Evolutionary conservation across 371 early-diverging fungal species (phyloP).

Genomic region (Mortierella sp.): DNA sequence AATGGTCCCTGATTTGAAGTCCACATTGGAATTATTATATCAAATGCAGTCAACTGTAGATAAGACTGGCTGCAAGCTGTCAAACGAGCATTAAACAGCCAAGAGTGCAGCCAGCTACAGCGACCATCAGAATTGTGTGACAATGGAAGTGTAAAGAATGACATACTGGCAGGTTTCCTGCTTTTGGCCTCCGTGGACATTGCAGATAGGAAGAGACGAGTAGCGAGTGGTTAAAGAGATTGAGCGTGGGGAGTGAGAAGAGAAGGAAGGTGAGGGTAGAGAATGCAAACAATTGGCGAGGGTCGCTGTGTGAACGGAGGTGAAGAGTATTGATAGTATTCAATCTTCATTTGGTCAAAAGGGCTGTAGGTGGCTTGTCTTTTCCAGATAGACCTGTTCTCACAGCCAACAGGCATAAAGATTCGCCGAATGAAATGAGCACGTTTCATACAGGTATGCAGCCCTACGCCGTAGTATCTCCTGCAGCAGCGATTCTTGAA

Average conservation of each 20-base stretch:
- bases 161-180: slow-evolving; percentile 58
- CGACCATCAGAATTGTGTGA: background rate
- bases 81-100: background rate
- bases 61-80: no score
- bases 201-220: slow-evolving; percentile 13
- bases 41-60: no score
- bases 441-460: no score
- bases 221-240: background rate
- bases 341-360: no score
- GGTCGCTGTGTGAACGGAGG: background rate
- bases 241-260: background rate
- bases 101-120: background rate
- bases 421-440: background rate
- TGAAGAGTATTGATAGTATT: no score
- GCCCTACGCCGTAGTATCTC: no score
- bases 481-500: no score
- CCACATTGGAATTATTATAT: no score
- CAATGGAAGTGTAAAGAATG: background rate
- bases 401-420: background rate
- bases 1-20: no score
- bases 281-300: no score
- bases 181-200: slow-evolving; percentile 50
- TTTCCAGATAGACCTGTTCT: background rate
- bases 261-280: background rate
- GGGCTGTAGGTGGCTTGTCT: background rate